These are phyloP conservation scores for Pseudognaphalium luteoalbum DNA, from an alignment of 129 eudicot species.

Conservation along the genomic window DNA sequence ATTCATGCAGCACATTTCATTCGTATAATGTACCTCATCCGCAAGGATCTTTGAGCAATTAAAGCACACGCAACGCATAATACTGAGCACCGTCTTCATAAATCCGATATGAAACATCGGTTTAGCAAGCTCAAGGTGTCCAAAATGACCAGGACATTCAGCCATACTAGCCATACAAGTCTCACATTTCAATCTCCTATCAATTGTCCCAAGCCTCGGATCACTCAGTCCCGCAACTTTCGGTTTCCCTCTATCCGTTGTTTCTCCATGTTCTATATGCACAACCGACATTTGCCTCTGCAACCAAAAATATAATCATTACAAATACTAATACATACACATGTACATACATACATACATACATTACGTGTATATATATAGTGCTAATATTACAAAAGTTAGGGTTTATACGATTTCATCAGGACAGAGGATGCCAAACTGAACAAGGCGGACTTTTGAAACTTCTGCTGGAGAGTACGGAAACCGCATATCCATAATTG, in stretches of 20 bases:
- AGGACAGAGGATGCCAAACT: constrained; percentile 92
- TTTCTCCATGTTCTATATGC: constrained; percentile 86
- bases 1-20: too few species aligned
- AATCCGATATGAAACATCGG: constrained; percentile 97
- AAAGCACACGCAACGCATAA: constrained; percentile 52
- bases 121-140: constrained; percentile 95
- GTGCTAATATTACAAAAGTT: background rate
- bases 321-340: background rate
- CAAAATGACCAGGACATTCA: constrained; percentile 96
- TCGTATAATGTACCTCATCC: too few species aligned
- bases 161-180: constrained; percentile 98
- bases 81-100: constrained; percentile 88
- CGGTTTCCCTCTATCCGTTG: constrained; percentile 87
- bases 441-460: constrained; percentile 79
- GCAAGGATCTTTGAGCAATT: too few species aligned
- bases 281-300: constrained; percentile 98
- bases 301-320: constrained; percentile 1
- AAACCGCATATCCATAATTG: constrained; percentile 72
- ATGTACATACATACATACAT: too few species aligned
- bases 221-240: constrained; percentile 89
- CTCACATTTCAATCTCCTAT: constrained; percentile 86
- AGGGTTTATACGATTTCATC: constrained; percentile 70
- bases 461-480: constrained; percentile 90
- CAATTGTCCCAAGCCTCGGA: constrained; percentile 87
- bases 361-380: too few species aligned